Conservation (phyloP, 2,329 filamentous ascomycete genomes). For the Pochonia chlamydosporia region DNA sequence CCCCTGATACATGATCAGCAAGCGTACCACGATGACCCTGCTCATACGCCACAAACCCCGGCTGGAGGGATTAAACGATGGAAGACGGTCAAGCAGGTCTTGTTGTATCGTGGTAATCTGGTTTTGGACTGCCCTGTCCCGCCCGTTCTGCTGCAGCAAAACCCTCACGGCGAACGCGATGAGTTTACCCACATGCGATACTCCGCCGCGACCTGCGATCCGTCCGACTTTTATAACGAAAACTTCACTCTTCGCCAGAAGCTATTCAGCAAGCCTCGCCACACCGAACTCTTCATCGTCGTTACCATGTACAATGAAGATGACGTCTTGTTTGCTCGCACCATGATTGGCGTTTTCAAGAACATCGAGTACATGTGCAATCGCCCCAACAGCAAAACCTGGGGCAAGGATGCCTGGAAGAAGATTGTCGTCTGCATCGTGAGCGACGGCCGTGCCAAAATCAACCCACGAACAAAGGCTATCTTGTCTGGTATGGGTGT, state of each 20-base stretch:
- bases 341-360: conserved; percentile 96
- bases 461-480: conserved; percentile 85
- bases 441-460: conserved; percentile 93
- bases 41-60: conserved; percentile 23
- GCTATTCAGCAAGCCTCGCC: conserved; percentile 84
- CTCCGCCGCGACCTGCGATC: conserved; percentile 90
- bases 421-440: conserved; percentile 99
- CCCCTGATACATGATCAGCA: not conserved
- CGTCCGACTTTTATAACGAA: conserved; percentile 77
- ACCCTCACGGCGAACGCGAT: conserved; percentile 86
- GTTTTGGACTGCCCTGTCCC: conserved; percentile 96
- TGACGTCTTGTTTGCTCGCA: conserved; percentile 89
- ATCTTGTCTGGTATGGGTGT: conserved; percentile 90
- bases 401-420: conserved; percentile 98
- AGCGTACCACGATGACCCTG: not conserved
- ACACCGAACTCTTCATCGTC: conserved; percentile 93
- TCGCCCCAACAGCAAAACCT: conserved; percentile 87
- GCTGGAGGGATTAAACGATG: conserved; percentile 65
- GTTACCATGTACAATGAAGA: conserved; percentile 99
- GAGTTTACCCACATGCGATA: conserved; percentile 92
- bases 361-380: conserved; percentile 99
- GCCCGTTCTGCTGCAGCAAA: conserved; percentile 77
- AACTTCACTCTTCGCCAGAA: conserved; percentile 89
- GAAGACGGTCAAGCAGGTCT: conserved; percentile 99
- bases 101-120: conserved; percentile 91